Percentiles rank a stretch among this genome's conserved stretches.
Evolutionary conservation across 495 filamentous ascomycete species (phyloP).

Genomic region (Polyplosphaeria fusca): DNA sequence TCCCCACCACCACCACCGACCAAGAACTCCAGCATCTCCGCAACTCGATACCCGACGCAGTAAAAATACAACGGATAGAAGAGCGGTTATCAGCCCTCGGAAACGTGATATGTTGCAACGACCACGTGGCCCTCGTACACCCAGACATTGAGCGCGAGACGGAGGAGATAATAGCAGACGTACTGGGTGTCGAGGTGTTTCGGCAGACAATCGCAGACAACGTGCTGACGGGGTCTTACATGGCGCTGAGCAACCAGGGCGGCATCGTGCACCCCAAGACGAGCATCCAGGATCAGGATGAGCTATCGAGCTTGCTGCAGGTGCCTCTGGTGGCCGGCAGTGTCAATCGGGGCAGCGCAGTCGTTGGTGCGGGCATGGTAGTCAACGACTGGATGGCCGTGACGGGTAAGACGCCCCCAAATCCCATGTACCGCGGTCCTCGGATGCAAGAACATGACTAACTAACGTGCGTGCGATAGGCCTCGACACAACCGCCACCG

Average conservation of each 20-base stretch:
- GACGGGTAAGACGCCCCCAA: constrained; percentile 50
- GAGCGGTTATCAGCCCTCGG: constrained; percentile 93
- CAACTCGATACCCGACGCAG: constrained; percentile 83
- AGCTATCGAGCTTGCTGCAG: constrained; percentile 88
- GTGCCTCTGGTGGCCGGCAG: constrained; percentile 92
- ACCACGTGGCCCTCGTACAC: constrained; percentile 93
- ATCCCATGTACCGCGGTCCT: neutral
- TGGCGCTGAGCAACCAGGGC: constrained; percentile 92
- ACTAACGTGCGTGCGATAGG: constrained; percentile 36
- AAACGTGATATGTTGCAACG: constrained; percentile 94
- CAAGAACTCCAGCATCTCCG: constrained; percentile 96
- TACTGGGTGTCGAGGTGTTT: constrained; percentile 96
- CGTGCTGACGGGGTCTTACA: constrained; percentile 92
- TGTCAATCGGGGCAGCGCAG: constrained; percentile 85
- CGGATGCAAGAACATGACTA: neutral
- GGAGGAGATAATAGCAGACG: constrained; percentile 72
- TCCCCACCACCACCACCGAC: constrained; percentile 93
- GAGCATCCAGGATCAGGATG: constrained; percentile 93
- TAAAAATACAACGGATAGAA: constrained; percentile 94
- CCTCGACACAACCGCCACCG: constrained; percentile 92
- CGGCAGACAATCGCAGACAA: constrained; percentile 96
- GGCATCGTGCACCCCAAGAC: constrained; percentile 98
- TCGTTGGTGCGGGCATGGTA: constrained; percentile 98
- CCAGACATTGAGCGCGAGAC: constrained; percentile 91
- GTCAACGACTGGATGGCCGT: constrained; percentile 99